These are phyloP conservation scores for Cercospora sesami DNA, from an alignment of 2,329 filamentous ascomycete species.

Conservation along the genomic window DNA sequence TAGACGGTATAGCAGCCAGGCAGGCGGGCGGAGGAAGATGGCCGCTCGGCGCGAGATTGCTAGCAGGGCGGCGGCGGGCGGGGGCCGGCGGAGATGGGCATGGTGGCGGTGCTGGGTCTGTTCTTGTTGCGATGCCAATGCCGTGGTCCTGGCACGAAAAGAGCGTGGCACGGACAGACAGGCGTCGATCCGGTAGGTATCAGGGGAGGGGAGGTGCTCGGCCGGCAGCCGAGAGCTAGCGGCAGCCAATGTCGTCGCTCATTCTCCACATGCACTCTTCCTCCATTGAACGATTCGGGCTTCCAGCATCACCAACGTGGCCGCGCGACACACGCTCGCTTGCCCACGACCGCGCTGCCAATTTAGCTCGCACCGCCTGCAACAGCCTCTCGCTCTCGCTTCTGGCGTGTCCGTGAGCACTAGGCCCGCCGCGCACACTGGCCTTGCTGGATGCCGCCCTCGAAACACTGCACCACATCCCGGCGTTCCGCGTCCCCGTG, in stretches of 20 bases:
- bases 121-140: not conserved
- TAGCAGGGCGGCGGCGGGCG: not conserved
- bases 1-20: not conserved
- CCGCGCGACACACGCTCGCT: not conserved
- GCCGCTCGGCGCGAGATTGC: not conserved
- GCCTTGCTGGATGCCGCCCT: not conserved
- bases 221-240: not conserved
- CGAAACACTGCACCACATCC: not conserved
- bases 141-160: not conserved
- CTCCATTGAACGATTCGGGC: not conserved
- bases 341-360: not conserved
- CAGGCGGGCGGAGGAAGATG: not conserved
- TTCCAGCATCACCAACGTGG: constrained; percentile 7
- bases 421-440: not conserved
- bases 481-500: constrained; percentile 3
- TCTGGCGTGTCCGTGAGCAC: not conserved
- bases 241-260: not conserved
- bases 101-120: not conserved
- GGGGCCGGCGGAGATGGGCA: not conserved
- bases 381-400: not conserved
- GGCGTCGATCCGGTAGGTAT: not conserved
- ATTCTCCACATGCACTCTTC: not conserved
- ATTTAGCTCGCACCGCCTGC: not conserved
- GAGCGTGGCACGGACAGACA: not conserved
- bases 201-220: not conserved